Base-by-base conservation (phyloP, 2,329 filamentous ascomycete genomes). In the Hymenoscyphus linearis region DNA sequence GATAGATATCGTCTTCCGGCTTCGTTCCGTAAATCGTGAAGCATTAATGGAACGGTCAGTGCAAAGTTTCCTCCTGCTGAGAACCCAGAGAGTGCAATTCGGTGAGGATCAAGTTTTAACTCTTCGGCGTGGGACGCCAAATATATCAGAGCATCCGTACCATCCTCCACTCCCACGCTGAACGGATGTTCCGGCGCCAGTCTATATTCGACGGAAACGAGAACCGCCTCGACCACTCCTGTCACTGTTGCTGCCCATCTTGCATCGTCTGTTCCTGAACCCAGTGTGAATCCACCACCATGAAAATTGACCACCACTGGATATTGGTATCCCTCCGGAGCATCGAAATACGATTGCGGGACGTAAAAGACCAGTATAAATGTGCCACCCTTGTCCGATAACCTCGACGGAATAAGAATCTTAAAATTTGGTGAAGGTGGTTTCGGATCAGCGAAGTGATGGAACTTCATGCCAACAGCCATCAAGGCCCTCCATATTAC, bases 141-240 rank as follows among this genome's bases (percentile, higher is more conserved):
- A 70, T 87, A 86, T n/a, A 86, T 70, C 9, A 89, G 72, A 0
- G 85, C 83, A 63, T 88, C 85, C 31, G 84, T 82, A 52, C 83
- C 83, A 69, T 89, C 87, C 65, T 89, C 85, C 0, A 89, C 79
- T 0, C 85, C 81, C 0, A 81, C 82, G 0, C 86, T 86, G 69
- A 87, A 88, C 0, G 85, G 85, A 65, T 82, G 77, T 67, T 83
- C 82, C 0, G 87, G 87, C 0, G 86, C 85, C 2, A 88, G 79
- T n/a, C 87, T 81, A 70, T 90, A 89, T 67, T 87, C 85, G 66
- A 88, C 84, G 1, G 81, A 83, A 63, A 89, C 80, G 59, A 87
- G 80, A 25, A 88, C 76, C 31, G 76, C 84, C 58, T 83, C 79
- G 13, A 82, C 75, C 4, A 78, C 75, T 27, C 80, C 74, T 44